Conservation (phyloP, 1,284 basidiomycete genomes). For the Papiliotrema fonsecae region DNA sequence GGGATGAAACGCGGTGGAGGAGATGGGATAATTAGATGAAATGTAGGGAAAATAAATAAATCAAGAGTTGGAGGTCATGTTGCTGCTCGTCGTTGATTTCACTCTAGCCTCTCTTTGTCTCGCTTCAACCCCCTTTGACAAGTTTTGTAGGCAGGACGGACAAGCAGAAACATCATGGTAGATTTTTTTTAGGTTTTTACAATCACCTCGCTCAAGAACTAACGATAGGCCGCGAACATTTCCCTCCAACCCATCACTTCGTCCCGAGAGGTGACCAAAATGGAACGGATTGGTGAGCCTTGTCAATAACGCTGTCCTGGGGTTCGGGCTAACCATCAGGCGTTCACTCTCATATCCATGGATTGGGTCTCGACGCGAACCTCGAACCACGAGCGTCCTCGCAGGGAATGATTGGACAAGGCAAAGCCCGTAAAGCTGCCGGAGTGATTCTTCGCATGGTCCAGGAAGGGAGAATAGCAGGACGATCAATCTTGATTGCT, state of each 20-base stretch:
- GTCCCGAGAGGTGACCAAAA: slow-evolving; percentile 84
- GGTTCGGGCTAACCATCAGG: slow-evolving; percentile 51
- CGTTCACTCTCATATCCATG: slow-evolving; percentile 95
- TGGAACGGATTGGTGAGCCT: slow-evolving; percentile 82
- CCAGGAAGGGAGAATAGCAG: slow-evolving; percentile 89
- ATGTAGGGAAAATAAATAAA: neutral
- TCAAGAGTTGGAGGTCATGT: neutral
- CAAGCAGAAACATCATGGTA: slow-evolving; percentile 8
- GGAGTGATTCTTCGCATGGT: slow-evolving; percentile 98
- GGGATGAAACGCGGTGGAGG: neutral
- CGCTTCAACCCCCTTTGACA: too few species aligned
- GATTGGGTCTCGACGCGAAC: slow-evolving; percentile 83
- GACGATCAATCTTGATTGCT: slow-evolving; percentile 90
- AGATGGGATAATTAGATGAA: neutral
- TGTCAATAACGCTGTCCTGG: neutral
- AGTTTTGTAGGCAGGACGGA: neutral
- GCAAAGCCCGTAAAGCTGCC: slow-evolving; percentile 89
- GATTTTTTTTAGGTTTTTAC: too few species aligned
- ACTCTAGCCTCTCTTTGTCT: neutral
- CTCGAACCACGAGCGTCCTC: slow-evolving; percentile 77
- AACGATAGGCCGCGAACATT: slow-evolving; percentile 47
- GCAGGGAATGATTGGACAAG: slow-evolving; percentile 96
- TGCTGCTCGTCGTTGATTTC: neutral
- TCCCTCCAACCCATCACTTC: slow-evolving; percentile 42
- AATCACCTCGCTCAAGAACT: neutral